A percentile compares a stretch with the other conserved stretches of the same genome.
phyloP scores from a whole-genome alignment of 768 basidiomycete species.

The Lentinula boryana region DNA sequence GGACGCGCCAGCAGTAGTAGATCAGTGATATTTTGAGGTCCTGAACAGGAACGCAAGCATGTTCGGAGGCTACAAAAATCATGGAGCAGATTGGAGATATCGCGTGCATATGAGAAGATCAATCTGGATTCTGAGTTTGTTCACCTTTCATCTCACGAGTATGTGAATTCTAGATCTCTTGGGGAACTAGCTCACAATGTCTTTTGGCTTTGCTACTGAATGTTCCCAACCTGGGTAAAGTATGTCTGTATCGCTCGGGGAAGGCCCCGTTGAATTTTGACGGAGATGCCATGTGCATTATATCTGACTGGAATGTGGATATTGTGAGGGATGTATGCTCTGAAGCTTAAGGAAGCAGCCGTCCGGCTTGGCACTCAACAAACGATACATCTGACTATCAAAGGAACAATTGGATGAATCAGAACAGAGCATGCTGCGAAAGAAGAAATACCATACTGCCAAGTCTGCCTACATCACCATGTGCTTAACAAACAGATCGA shows the following conservation, averaged over 20 bases:
- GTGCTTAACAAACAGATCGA: not conserved
- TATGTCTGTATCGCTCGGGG: not conserved
- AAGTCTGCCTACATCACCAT: not conserved
- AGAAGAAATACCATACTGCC: not conserved
- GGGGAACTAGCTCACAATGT: not conserved
- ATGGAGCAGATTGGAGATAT: not conserved
- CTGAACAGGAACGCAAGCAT: not conserved
- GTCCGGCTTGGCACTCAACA: not conserved
- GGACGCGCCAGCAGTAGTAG: not conserved
- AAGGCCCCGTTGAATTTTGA: not conserved
- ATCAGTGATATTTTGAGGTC: not conserved
- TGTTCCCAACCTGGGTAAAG: not conserved
- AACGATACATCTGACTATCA: not conserved
- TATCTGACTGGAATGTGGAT: not conserved
- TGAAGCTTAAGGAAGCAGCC: not conserved
- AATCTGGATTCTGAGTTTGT: not conserved
- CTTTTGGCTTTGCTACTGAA: not conserved
- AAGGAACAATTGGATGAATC: not conserved
- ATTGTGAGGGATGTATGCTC: not conserved
- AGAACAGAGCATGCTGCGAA: not conserved
- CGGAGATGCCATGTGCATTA: not conserved
- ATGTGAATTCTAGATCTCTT: not conserved
- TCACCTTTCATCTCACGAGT: not conserved
- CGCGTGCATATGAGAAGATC: not conserved
- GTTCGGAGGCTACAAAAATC: not conserved